Conservation (phyloP, 2,329 filamentous ascomycete species). For the Alternaria sp. region DNA sequence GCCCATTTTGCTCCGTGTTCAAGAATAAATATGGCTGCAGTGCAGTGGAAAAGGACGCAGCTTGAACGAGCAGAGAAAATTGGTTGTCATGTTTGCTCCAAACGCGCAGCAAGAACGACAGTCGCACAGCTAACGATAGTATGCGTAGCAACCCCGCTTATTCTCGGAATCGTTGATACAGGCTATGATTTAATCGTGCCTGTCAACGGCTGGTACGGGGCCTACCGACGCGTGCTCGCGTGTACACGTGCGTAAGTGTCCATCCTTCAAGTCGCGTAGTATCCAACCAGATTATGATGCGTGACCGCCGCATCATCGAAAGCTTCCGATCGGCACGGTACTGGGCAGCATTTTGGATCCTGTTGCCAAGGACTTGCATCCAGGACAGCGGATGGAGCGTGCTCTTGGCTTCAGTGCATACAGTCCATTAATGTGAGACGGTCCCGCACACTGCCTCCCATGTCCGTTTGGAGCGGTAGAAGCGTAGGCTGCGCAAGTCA, state of each 20-base stretch:
- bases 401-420: conserved; percentile 68
- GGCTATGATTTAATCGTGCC: conserved; percentile 19
- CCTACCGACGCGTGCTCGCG: conserved; percentile 28
- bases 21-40: not conserved
- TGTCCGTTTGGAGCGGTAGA: conserved; percentile 63
- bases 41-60: not conserved
- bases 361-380: conserved; percentile 61
- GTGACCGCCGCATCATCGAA: conserved; percentile 57
- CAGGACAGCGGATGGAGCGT: conserved; percentile 66
- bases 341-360: conserved; percentile 63
- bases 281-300: conserved; percentile 61
- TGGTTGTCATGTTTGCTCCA: not conserved
- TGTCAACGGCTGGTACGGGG: conserved; percentile 17
- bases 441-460: conserved; percentile 65
- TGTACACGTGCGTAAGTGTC: conserved; percentile 19
- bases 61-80: not conserved
- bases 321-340: conserved; percentile 62
- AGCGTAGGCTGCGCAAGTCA: conserved; percentile 56
- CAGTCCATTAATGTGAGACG: conserved; percentile 66
- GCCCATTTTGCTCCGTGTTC: conserved; percentile 45
- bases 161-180: conserved; percentile 3
- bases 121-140: conserved; percentile 15
- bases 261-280: not conserved
- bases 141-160: conserved; percentile 27
- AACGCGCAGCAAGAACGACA: not conserved